phyloP scores from a whole-genome alignment of 2,329 filamentous ascomycete genomes.

The Biscogniauxia mediterranea region DNA sequence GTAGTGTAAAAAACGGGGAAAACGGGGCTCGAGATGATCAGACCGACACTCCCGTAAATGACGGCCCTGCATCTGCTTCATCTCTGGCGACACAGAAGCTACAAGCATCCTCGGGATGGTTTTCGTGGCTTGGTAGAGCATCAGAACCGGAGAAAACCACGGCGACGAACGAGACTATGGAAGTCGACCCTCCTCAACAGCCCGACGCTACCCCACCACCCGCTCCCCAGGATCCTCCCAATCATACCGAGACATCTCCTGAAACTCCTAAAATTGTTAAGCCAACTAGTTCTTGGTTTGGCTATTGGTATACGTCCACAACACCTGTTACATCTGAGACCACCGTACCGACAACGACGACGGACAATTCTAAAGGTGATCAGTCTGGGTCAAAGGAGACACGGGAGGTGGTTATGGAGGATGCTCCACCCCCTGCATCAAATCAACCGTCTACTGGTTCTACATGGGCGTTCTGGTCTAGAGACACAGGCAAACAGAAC shows the following conservation, averaged over 20 bases:
- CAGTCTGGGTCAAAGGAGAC: slow-evolving; percentile 30
- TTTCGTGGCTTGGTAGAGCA: slow-evolving; percentile 50
- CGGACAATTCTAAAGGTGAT: slow-evolving; percentile 18
- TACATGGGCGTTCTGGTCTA: slow-evolving; percentile 82
- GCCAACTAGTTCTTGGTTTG: slow-evolving; percentile 35
- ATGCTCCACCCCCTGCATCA: slow-evolving; percentile 32
- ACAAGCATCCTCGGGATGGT: slow-evolving; percentile 47
- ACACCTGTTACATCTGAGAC: slow-evolving; percentile 13
- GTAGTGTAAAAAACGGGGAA: slow-evolving; percentile 9
- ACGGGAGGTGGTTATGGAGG: slow-evolving; percentile 43
- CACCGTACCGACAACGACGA: slow-evolving; percentile 8
- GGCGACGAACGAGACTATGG: slow-evolving; percentile 10
- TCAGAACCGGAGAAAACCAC: slow-evolving; percentile 13
- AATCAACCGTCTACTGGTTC: slow-evolving; percentile 53
- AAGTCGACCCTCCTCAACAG: slow-evolving; percentile 18
- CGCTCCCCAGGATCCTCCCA: slow-evolving; percentile 14
- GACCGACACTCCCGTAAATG: slow-evolving; percentile 8
- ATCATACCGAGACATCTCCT: slow-evolving; percentile 15
- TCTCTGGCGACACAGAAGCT: slow-evolving; percentile 18
- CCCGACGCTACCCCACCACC: slow-evolving; percentile 19
- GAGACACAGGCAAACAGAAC: slow-evolving; percentile 45
- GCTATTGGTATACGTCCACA: slow-evolving; percentile 32
- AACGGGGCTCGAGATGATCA: slow-evolving; percentile 9
- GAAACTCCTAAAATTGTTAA: slow-evolving; percentile 21
- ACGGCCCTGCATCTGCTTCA: slow-evolving; percentile 17